Evolutionary conservation across 768 basidiomycete genomes (phyloP), one percentile per base, ranked within the genome.

Genomic region (Lactarius hengduanensis): DNA sequence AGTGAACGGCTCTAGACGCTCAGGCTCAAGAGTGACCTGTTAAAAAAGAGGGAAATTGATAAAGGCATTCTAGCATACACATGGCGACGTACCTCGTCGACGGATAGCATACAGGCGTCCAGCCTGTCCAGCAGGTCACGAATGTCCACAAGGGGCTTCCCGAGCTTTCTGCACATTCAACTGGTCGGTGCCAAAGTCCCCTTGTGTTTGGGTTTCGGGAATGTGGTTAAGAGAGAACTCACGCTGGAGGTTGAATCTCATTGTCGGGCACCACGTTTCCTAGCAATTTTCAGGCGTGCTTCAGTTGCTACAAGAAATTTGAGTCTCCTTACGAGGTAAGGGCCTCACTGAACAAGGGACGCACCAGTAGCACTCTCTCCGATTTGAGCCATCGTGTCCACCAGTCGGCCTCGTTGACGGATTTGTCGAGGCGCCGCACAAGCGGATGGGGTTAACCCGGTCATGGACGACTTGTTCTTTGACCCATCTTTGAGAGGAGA

Each of bases 71-170:
- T 11, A 9, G 36, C n/a, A 15, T 11, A 57, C 40, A 9, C 8
- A 38, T 53, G 61, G 20, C 0, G 16, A 68, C 76, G 30, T n/a
- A 90, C 90, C 75, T 84, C 78, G 59, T 86, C 81, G 1, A 86
- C 78, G 3, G 81, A 81, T 47, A 78, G 77, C 68, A 88, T 77
- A 65, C 82, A 79, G 3, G 71, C 71, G 58, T 91, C 86, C 36
- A 89, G 76, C 34, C 78, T 77, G 64, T 87, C 84, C 7, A 92
- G 77, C 34, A 80, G 85, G 32, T 73, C 75, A 54, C 78, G 79
- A 20, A 84, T 77, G 40, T 82, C 83, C 8, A n/a, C 4, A 10
- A n/a, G 34, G 34, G 1, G 34, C 34, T 34, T 10, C 34, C 34
- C 34, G 9, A 34, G 34, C 34, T 34, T 34, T 34, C 34, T 34